Evolutionary conservation across 768 basidiomycete genomes (phyloP), one percentile per base, ranked within the genome.

Genomic region (Tricholoma flavovirens): DNA sequence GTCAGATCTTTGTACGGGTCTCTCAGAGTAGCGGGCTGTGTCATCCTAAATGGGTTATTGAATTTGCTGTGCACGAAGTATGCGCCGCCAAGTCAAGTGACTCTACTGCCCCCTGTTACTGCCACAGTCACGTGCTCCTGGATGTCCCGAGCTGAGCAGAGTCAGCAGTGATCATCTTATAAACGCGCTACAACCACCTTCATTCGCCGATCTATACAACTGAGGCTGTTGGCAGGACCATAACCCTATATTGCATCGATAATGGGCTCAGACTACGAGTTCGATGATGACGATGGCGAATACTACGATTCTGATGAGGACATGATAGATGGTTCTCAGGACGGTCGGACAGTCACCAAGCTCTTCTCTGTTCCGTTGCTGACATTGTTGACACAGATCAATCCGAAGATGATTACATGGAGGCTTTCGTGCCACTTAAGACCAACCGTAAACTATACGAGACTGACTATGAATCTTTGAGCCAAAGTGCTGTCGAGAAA

Each of bases 401-500:
- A 45, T 68, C 68, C 9, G 83, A 82, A 17, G 83, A 84, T 54
- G 88, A 87, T 73, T 87, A 86, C 58, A 80, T 87, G 75, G 87
- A 87, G 59, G 75, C 74, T 48, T 80, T 77, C 62, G 72, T 87
- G 48, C 63, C 73, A 0, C 68, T 75, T 4, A 85, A 83, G 66
- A 76, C 74, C 43, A 80, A 79, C 63, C 77, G 68, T 59, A 89
- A 90, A 73, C 71, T 83, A 2, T 97, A 93, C 66, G 92, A 97
- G 64, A 83, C 97, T 42, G 86, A 91, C n/a, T 89, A 85, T 67
- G 83, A 88, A 56, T 80, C 87, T 11, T 81, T 95, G 51, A 82
- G 80, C 54, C 83, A 90, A 65, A 63, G 71, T 5, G 83, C 85
- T 21, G 84, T 99, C 52, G 86, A 90, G 76, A 82, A 79, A 60